Percentiles rank a stretch among this genome's conserved stretches.
Conservation (phyloP, 129 eudicot genomes). For the Lonicera japonica region DNA sequence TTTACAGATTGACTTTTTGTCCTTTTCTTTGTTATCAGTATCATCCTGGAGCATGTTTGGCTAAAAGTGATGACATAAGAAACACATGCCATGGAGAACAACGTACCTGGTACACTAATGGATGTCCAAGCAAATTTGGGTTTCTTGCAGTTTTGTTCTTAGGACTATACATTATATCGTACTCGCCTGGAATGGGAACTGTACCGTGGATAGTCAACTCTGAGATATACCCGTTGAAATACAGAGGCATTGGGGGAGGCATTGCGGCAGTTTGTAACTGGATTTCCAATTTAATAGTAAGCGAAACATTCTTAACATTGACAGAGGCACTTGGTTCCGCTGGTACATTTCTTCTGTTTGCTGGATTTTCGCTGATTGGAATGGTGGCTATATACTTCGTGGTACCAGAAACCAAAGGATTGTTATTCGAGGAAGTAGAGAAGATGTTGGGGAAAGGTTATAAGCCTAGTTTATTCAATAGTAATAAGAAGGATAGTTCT, state of each 20-base stretch:
- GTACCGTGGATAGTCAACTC: conserved; percentile 68
- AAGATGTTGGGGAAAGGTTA: conserved; percentile 61
- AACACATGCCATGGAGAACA: conserved; percentile 33
- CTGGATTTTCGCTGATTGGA: conserved; percentile 47
- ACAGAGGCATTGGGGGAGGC: conserved; percentile 64
- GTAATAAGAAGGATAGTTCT: conserved; percentile 4
- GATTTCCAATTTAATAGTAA: conserved; percentile 52
- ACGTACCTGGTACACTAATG: conserved; percentile 56
- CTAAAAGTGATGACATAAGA: conserved; percentile 15
- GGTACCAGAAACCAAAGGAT: conserved; percentile 66
- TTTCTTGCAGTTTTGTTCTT: conserved; percentile 37
- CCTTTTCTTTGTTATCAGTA: conserved; percentile 28
- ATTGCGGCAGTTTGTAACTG: conserved; percentile 56
- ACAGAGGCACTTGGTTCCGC: conserved; percentile 46
- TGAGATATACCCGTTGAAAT: conserved; percentile 58
- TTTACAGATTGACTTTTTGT: too few species aligned
- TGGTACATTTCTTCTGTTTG: conserved; percentile 55
- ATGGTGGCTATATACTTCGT: conserved; percentile 42
- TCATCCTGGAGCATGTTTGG: conserved; percentile 57
- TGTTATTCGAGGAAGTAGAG: conserved; percentile 65
- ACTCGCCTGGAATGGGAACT: conserved; percentile 62
- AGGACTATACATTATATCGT: conserved; percentile 50
- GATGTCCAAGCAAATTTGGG: conserved; percentile 62
- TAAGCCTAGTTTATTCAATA: conserved; percentile 25
- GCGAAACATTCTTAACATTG: conserved; percentile 49